Evolutionary conservation across 2,329 filamentous ascomycete genomes (phyloP).

Genomic region (Phaeosphaeria sp.): DNA sequence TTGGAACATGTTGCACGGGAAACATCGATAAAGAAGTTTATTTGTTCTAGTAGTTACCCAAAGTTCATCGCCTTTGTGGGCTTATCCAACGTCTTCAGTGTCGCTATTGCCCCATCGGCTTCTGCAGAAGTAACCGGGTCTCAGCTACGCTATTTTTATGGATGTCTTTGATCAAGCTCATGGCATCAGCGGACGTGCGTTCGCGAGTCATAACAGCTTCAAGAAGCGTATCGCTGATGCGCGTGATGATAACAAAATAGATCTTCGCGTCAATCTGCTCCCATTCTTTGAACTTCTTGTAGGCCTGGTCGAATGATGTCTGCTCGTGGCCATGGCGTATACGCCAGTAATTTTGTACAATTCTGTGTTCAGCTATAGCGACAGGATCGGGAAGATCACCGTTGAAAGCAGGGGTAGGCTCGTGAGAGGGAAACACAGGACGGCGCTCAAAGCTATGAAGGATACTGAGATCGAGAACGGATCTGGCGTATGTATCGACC

Average conservation of each 20-base stretch:
- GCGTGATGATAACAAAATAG: no score
- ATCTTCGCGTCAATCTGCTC: no score
- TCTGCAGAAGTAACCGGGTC: not conserved
- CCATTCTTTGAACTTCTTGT: no score
- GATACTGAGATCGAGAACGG: not conserved
- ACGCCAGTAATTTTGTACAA: not conserved
- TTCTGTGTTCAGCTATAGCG: not conserved
- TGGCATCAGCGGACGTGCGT: not conserved
- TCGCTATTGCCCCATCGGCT: no score
- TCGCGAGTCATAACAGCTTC: not conserved
- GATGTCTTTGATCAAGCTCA: not conserved
- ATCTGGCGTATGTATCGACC: not conserved
- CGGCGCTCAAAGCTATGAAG: not conserved
- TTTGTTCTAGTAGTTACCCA: no score
- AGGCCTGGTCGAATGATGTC: no score
- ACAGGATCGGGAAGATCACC: not conserved
- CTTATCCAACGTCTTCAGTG: no score
- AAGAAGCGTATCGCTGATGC: no score
- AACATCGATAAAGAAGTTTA: no score
- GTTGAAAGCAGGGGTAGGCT: not conserved
- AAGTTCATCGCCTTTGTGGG: no score
- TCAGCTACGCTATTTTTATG: not conserved
- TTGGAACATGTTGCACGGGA: no score
- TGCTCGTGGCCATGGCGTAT: no score
- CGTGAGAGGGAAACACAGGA: not conserved